Conservation (phyloP, 163 green algal species). For the Coccomyxa subellipsoidea region DNA sequence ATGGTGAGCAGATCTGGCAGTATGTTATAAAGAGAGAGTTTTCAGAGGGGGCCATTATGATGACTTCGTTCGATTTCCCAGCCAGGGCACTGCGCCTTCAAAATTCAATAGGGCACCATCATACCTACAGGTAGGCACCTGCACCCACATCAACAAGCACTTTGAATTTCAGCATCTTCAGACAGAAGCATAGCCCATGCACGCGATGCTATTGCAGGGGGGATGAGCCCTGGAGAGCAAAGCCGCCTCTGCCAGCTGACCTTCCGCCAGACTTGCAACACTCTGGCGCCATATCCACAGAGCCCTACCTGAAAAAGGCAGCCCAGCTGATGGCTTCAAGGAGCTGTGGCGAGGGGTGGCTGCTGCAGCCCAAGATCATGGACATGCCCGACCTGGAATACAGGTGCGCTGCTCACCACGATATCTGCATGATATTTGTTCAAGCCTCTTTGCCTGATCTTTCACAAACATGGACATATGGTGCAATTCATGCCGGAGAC, state of each 20-base stretch:
- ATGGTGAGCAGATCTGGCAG: background rate
- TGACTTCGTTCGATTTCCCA: background rate
- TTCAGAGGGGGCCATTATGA: background rate
- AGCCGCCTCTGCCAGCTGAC: background rate
- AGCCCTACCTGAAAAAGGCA: background rate
- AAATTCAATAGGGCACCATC: background rate
- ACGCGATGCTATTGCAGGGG: background rate
- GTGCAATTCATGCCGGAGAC: background rate
- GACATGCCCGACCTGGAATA: slow-evolving; percentile 10
- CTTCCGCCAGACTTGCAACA: background rate
- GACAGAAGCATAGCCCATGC: background rate
- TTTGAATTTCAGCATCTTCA: no score
- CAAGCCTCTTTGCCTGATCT: background rate
- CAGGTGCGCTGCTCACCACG: background rate
- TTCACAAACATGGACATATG: background rate
- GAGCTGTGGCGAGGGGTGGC: slow-evolving; percentile 9
- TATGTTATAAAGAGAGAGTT: slow-evolving; percentile 7
- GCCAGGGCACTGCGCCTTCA: background rate
- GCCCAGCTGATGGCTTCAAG: background rate
- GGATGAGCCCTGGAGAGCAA: background rate
- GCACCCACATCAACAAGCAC: background rate
- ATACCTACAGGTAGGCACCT: background rate
- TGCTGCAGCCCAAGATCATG: slow-evolving; percentile 17
- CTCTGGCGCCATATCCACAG: background rate
- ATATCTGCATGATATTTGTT: background rate